Percentiles rank a stretch among this genome's conserved stretches.
phyloP scores from a whole-genome alignment of 768 basidiomycete species.

The Amanita rimosa region DNA sequence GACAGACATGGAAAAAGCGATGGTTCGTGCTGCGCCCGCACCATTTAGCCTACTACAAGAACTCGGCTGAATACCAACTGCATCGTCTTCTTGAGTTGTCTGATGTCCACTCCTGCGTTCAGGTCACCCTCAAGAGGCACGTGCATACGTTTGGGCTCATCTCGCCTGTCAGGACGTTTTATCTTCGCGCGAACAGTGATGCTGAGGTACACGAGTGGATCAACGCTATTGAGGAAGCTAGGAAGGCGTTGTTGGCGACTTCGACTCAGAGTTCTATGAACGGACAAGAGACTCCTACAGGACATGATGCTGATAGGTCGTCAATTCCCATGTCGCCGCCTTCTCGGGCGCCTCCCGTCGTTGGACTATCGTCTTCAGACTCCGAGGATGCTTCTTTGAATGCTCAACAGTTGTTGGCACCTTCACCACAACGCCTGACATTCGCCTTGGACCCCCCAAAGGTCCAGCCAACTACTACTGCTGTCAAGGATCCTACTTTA shows the following conservation, averaged over 20 bases:
- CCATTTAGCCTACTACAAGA: constrained; percentile 96
- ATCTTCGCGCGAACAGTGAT: constrained; percentile 67
- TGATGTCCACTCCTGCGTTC: constrained; percentile 85
- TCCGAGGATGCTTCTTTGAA: constrained; percentile 60
- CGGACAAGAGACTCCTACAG: constrained; percentile 38
- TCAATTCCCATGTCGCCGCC: constrained; percentile 38
- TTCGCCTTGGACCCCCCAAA: constrained; percentile 34
- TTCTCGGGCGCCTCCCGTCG: constrained; percentile 26
- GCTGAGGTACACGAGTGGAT: constrained; percentile 83
- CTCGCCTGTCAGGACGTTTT: constrained; percentile 81
- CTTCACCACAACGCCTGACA: constrained; percentile 32
- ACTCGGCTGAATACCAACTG: constrained; percentile 86
- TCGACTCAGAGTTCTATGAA: constrained; percentile 47
- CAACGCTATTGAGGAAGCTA: constrained; percentile 64
- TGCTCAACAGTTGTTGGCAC: constrained; percentile 11
- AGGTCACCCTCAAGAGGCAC: constrained; percentile 83
- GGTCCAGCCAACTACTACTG: constrained; percentile 22
- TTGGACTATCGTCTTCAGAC: constrained; percentile 63
- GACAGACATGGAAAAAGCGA: constrained; percentile 96
- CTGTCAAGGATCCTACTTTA: constrained; percentile 37
- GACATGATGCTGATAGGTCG: constrained; percentile 9
- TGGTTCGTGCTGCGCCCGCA: constrained; percentile 95
- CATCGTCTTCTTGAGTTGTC: constrained; percentile 78
- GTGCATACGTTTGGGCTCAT: constrained; percentile 86
- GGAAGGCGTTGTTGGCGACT: constrained; percentile 51